Base-by-base conservation (phyloP, 2,329 filamentous ascomycete genomes). In the Fusarium globosum region DNA sequence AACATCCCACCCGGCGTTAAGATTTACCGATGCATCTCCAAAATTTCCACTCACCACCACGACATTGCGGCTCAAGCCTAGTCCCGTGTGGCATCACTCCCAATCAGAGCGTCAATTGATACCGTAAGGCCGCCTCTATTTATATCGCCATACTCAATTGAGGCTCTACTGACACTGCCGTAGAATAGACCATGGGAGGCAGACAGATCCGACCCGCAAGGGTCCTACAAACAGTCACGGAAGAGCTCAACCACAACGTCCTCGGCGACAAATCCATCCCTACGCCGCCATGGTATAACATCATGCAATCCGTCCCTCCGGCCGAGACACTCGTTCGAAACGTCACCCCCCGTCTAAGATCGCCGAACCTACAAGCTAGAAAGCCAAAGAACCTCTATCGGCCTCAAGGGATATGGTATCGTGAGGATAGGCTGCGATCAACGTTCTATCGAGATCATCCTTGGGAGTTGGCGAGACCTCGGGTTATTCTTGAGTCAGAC, bases 401-500 rank as follows among this genome's bases (percentile, higher is more conserved):
- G 77, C 96, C 96, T 4, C 89, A 95, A 73, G 84, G 86, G 65
- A 91, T 99, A 72, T 85, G 85, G 61, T 98, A 96, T 81, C 90
- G 93, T 68, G 96, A 99, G 82, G 96, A 99, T 83, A 83, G 85
- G 68, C 86, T 99, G 79, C 92, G 96, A 72, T 87, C 84, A 75
- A 90, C 91, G 35, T 99, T 98, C 85, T 99, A 94, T 86, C 90
- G 88, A 79, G 96, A 99, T 82, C 96, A 99, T 81, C 96, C 96
- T 10, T 99, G 96, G 96, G 96, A 99, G 84, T 85, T 99, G 79
- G 96, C 96, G 23, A 89, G 96, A 71, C 96, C 96, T 61, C 89
- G 94, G 76, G 87, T 97, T 66, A 86, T 99, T 52, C 85, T 98
- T 15, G 96, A 99, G 84, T 86, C 91, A 76, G 93, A 96, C 78